Percentiles rank a stretch among this genome's conserved stretches.
phyloP scores from a whole-genome alignment of 1,284 basidiomycete species.

The Ganoderma resinaceum region DNA sequence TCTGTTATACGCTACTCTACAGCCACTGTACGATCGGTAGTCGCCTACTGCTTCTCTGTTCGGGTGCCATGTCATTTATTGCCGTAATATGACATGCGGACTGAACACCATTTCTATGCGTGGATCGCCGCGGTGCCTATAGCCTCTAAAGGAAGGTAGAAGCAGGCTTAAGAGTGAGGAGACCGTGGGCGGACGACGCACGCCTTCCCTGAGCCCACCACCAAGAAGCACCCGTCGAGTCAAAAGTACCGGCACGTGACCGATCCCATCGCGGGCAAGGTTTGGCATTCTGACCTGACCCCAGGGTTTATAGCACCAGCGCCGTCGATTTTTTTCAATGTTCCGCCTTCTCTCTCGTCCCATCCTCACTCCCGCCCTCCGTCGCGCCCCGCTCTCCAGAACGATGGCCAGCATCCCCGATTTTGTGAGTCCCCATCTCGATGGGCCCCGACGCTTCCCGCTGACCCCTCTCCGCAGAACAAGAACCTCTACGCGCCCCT shows the following conservation, averaged over 20 bases:
- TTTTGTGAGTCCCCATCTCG: constrained; percentile 54
- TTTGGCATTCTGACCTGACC: constrained; percentile 22
- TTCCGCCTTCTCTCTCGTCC: constrained; percentile 39
- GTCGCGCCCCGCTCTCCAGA: constrained; percentile 36
- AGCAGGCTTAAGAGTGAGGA: background rate
- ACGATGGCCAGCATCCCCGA: constrained; percentile 66
- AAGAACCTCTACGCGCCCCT: constrained; percentile 89
- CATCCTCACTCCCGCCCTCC: constrained; percentile 29
- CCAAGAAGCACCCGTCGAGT: constrained; percentile 17
- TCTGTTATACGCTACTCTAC: constrained; percentile 14
- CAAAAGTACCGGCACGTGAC: constrained; percentile 29
- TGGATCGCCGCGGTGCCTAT: background rate
- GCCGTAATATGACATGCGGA: constrained; percentile 4
- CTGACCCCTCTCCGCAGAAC: constrained; percentile 65
- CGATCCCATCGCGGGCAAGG: constrained; percentile 16
- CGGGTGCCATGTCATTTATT: background rate
- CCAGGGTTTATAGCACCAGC: constrained; percentile 33
- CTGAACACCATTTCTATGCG: background rate
- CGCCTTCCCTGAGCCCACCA: background rate
- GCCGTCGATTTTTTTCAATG: constrained; percentile 35
- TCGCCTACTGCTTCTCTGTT: background rate
- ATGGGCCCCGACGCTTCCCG: background rate
- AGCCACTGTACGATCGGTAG: constrained; percentile 8
- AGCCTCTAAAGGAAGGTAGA: background rate
- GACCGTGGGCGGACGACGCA: background rate